Base-by-base conservation (phyloP, 2,329 filamentous ascomycete species). In the Talaromyces sp. region DNA sequence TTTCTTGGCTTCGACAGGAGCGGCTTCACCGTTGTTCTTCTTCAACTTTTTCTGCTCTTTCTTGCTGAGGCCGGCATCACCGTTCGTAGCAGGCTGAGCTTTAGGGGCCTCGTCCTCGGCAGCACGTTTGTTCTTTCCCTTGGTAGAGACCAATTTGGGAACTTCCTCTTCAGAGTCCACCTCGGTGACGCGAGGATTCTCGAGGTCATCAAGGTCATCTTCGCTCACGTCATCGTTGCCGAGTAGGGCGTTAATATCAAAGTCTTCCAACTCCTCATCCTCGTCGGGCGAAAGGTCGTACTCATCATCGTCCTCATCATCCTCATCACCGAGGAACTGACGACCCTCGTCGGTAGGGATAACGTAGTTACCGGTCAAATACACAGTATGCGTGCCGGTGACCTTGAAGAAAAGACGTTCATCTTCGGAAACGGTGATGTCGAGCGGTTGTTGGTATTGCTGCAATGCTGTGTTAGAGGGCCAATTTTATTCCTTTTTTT, bases 41-140 rank as follows among this genome's bases (percentile, higher is more conserved):
- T 99, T 98, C 71, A 89, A 85, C 78, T 97, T 97, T 88, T 98
- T 98, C 74, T 89, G 86, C 78, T 98, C 91, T 83, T 96, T 97
- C 85, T 97, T 97, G 84, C 87, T 93, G 65, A 92, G 84, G 81
- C 93, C 93, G 67, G 83, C 74, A 69, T 92, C 89, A 66, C 86
- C 85, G 64, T 84, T 82, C 52, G 77, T 70, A 66, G 79, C 78
- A n/a, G 74, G 77, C 72, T 86, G 49, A 82, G 67, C 14, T 26
- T 61, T 61, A 27, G 55, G 21, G 62, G 81, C 83, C 73, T 88
- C 86, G 58, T 88, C 86, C 46, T 80, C 80, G 53, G 93, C 93
- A 49, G 88, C 79, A 68, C 95, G 93, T 89, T 99, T 97, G 81
- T 93, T 96, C 85, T 96, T 96, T 79, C 89, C 88, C 74, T 86